Evolutionary conservation across 257 asterid genomes (phyloP), one percentile per base, ranked within the genome.

Genomic region (Jacaranda mimosifolia): DNA sequence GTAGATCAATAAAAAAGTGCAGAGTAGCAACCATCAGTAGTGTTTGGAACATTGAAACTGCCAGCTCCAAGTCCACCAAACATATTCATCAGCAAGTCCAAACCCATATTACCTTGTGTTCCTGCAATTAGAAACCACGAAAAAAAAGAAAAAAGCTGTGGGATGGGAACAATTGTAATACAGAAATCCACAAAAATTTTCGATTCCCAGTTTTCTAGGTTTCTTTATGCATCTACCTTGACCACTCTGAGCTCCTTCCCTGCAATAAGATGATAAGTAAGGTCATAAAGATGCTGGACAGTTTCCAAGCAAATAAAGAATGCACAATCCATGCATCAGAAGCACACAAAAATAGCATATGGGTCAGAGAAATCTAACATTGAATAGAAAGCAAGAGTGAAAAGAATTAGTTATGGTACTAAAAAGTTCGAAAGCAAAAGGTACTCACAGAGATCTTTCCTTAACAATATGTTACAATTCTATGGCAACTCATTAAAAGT

Each of bases 21-120:
- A 15, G 52, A 59, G 75, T 70, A 19, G 15, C 48, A 42, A 89
- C 94, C 92, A 79, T 81, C 79, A 69, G 89, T 84, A 43, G 60
- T 42, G 68, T 64, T 80, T 26, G 92, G 83, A 77, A 40, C 85
- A 59, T 77, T 76, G 65, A 84, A 78, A 73, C 89, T 71, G n/a
- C 89, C 92, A 68, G 91, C 81, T 80, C 96, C 96, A 70, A 89
- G 92, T 17, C 87, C 92, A 62, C 92, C 94, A 76, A 91, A 81
- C 89, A 87, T 80, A 68, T 87, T 84, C 92, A 87, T 89, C 82
- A 89, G 86, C 84, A 84, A 3, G 75, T 86, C 88, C 82, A 87
- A 64, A 43, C 90, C 86, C 85, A 81, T 70, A 63, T 83, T 87
- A 77, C 67, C 85, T 66, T 77, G 86, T 15, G 79, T 43, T 68